Base-by-base conservation (phyloP, 257 asterid genomes). In the Henckelia pumila region DNA sequence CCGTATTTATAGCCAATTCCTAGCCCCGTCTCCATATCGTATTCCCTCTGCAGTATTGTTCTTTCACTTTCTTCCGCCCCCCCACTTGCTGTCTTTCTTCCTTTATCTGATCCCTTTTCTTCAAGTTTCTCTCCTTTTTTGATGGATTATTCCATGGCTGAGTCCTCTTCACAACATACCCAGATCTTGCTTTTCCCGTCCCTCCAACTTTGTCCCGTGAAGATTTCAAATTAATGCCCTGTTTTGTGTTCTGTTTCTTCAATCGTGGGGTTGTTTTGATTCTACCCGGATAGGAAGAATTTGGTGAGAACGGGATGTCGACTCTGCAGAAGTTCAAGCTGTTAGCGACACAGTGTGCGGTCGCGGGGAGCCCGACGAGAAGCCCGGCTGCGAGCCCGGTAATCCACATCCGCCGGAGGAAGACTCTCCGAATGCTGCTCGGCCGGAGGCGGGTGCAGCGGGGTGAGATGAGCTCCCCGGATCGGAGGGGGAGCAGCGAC, bases 321-420 rank as follows among this genome's bases (percentile, higher is more conserved):
- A 80, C 96, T 69, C 77, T 93, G 61, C 98, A 93, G 81, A 93
- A 86, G 83, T 93, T 93, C 82, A 89, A 89, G 92, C 77, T 88
- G 3, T 61, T 92, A 21, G 97, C 96, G 1, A 87, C 84, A 4
- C 96, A 88, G 61, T 90, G 98, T 74, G 93, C 95, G 0, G 89
- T 85, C 6, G 88, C 96, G 35, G 86, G 85, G 30, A 93, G 95
- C 67, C 98, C 97, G 49, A 82, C 89, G 14, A 75, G 91, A 19
- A 90, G 98, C 75, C 98, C 98, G 0, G 73, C 92, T 13, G 66
- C 95, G 26, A 89, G 96, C 74, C 97, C 98, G 13, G 94, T 92
- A 16, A 85, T 88, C 81, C 96, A 89, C 69, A 83, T 92, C 74
- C 98, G 98, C 73, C 91, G 96, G n/a, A 75, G 96, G 61, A 89